Conservation (phyloP, 2,329 filamentous ascomycete genomes). For the Colletotrichum godetiae region DNA sequence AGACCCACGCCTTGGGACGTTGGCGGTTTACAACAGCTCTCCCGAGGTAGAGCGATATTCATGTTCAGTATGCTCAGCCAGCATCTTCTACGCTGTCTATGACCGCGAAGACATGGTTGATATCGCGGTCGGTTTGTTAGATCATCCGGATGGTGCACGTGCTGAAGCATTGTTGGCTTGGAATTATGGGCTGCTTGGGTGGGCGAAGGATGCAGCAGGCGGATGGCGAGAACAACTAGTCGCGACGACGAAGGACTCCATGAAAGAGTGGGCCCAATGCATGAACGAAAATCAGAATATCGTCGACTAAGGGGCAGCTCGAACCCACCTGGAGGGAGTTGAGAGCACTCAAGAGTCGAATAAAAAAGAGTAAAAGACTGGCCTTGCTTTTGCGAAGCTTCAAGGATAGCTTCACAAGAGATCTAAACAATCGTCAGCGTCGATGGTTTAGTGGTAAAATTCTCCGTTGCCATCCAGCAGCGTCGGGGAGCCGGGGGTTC, state of each 20-base stretch:
- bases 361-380: too few relatives aligned
- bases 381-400: too few relatives aligned
- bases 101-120: conserved; percentile 53
- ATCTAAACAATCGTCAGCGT: not conserved
- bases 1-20: conserved; percentile 54
- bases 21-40: conserved; percentile 56
- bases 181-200: conserved; percentile 48
- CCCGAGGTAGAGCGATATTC: conserved; percentile 59
- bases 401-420: fast-evolving
- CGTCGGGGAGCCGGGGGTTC: not conserved
- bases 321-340: not conserved
- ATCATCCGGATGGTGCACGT: conserved; percentile 56
- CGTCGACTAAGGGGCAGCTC: not conserved
- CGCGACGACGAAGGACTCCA: conserved; percentile 40
- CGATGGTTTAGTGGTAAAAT: conserved; percentile 5
- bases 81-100: conserved; percentile 56
- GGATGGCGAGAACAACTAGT: conserved; percentile 54
- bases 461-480: not conserved
- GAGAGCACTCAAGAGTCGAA: not conserved
- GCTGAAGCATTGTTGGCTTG: conserved; percentile 57
- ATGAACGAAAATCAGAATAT: not conserved
- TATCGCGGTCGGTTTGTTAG: conserved; percentile 56
- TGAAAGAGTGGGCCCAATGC: not conserved
- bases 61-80: conserved; percentile 59
- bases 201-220: conserved; percentile 48